Evolutionary conservation across 495 filamentous ascomycete genomes (phyloP), one percentile per base, ranked within the genome.

Genomic region (Penicillium bialowiezense): DNA sequence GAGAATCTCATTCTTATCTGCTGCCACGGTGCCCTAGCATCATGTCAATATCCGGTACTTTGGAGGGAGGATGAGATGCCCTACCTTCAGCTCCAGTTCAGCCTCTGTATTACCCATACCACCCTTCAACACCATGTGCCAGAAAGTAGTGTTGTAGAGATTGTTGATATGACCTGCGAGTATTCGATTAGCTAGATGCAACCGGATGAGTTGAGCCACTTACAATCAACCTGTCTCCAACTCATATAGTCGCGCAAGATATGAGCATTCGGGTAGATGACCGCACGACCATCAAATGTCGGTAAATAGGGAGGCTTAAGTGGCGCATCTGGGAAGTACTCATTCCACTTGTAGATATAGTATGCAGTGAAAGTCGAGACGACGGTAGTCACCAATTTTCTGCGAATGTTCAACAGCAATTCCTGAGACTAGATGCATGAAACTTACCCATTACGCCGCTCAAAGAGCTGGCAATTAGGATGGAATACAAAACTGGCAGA

Each of bases 151-250:
- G 59, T 98, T 98, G 67, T 96, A 97, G 13, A 97, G 76, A 62
- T 98, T 98, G 67, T 98, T 98, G 56, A 98, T 92, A 65, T 98
- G 93, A 60, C 89, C 89, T 91, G 50, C 1, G 15, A 15, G 9
- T 9, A 33, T 13, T 18, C 17, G 7, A 23, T 48, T 29, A 48
- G 36, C 17, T 9, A 5, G 35, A 31, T 23, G 1, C 7, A 3
- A 5, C 10, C 12, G 29, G 3, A 10, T 4, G 29, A 32, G 12
- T 12, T 3, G 5, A 32, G 24, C 3, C 31, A 69, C 85, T 64
- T 63, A 95, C 92, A 97, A 65, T 98, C 93, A 28, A 88, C 93
- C 69, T 98, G 93, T 53, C 93, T 77, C 93, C 93, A 98, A 58
- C 87, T 90, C 81, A 97, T 83, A 65, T 98, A 98, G 64, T 98